Base-by-base conservation (phyloP, 169 alveolate genomes). In the Plasmodium vivax region DNA sequence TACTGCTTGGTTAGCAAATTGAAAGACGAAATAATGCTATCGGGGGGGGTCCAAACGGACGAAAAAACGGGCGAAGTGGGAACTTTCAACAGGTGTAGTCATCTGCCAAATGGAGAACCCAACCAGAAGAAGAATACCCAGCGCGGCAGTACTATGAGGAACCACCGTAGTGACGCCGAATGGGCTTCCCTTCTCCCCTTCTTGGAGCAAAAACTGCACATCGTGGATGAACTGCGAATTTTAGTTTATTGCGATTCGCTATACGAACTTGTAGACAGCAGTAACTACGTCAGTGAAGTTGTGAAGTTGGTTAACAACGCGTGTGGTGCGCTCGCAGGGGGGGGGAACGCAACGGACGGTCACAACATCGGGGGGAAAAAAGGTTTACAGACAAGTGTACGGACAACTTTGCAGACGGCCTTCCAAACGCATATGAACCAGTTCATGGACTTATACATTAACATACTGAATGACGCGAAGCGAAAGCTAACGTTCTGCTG, bases 401-500 rank as follows among this genome's bases (percentile, higher is more conserved):
- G 45, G 45, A 38, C 45, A 38, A 38, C 1, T 16, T 51, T 51
- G 16, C 62, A 16, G 23, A 51, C 62, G 16, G 71, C 79, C 14
- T 45, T 88, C 10, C 72, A 38, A 88, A 88, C 32, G 73, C 81
- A 88, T 47, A 36, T 88, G 51, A 38, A 79, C 56, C 84, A 88
- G 75, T 88, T 79, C 51, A 71, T 88, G 75, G 62, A 88, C 45
- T 68, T 88, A 80, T 88, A 88, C 73, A 34, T 88, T 62, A 88
- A 88, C 74, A 88, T 88, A 79, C 71, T 88, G 32, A 88, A 88
- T 62, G 94, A 88, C 72, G 58, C 75, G 27, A 88, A 88, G 36
- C 62, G 94, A 30, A 88, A 88, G 80, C n/a, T 88, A 80, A 77
- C 82, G 84, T 88, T 88, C 74, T 88, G 91, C 32, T 88, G 94